Base-by-base conservation (phyloP, 108 stramenopile genomes). In the Skeletonema costatum region DNA sequence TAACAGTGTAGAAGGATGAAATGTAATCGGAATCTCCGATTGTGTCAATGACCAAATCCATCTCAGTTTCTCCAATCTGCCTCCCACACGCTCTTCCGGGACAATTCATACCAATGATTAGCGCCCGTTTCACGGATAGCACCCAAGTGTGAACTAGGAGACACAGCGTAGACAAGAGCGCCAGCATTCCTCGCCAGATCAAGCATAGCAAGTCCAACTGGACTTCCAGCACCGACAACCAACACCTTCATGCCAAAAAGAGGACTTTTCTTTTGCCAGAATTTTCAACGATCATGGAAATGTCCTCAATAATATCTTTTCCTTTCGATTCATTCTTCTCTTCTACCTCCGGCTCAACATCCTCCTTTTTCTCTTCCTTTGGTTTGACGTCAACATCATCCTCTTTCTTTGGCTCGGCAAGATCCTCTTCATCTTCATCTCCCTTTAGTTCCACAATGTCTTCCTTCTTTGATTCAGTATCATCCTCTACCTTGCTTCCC, bases 161-260 rank as follows among this genome's bases (percentile, higher is more conserved):
- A 56, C 53, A 56, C 29, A 56, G 88, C 83, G 39, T 82, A 83
- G 50, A 78, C 70, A 19, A 71, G 66, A 12, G 88, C 91, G 29
- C 89, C 90, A 11, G 77, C 90, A 17, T 77, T 80, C 14, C 63
- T 53, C 2, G 86, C 81, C 1, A 92, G 68, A 59, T 94, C 90
- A 44, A 90, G 81, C 19, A 87, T n/a, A 19, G 93, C 93, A 32
- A 79, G 72, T 2, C 91, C 88, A 19, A 86, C 64, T 11, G 77
- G 69, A 2, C 89, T 80, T 19, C 75, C 79, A 0, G 86, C 93
- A 30, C 90, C 90, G 63, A 89, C 68, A 38, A 94, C 67, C 30
- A 94, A 60, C 21, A 94, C 84, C 30, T 85, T 83, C 51, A 83
- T 85, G 21, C 86, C 89, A 51, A 68, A 66, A n/a, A 94, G 70